These are phyloP conservation scores for Trichoderma breve DNA, from an alignment of 2,329 filamentous ascomycete genomes.

Conservation along the genomic window DNA sequence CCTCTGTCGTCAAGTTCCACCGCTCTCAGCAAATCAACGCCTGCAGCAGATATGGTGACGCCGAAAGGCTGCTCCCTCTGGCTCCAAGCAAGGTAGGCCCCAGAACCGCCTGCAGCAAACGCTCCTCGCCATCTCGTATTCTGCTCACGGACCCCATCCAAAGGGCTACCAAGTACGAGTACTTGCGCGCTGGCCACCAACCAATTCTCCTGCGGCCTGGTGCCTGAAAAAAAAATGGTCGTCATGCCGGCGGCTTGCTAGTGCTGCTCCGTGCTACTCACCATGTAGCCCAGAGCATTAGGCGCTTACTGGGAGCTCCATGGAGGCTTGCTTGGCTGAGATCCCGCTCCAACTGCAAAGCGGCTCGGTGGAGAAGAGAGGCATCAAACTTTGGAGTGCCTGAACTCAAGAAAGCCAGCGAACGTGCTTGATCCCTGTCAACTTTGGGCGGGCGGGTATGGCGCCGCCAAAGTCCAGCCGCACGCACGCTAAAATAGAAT, in stretches of 20 bases:
- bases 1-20: constrained; percentile 4
- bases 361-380: not conserved
- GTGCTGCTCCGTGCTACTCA: not conserved
- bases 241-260: not conserved
- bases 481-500: constrained; percentile 16
- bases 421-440: constrained; percentile 5
- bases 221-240: not conserved
- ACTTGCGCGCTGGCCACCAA: not conserved
- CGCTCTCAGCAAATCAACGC: constrained; percentile 10
- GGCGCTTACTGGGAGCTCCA: not conserved
- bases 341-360: not conserved
- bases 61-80: constrained; percentile 8
- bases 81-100: not conserved
- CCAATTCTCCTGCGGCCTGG: not conserved
- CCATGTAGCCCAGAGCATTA: not conserved
- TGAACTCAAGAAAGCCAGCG: constrained; percentile 1
- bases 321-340: constrained; percentile 1
- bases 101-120: constrained; percentile 2
- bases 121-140: constrained; percentile 12
- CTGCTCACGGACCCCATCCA: constrained; percentile 6
- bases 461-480: constrained; percentile 20
- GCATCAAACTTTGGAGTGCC: constrained; percentile 11
- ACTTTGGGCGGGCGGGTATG: constrained; percentile 11
- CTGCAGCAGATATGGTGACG: constrained; percentile 9
- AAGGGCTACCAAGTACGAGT: not conserved